Conservation (phyloP, 2,329 filamentous ascomycete genomes). For the Ophiocordyceps camponoti-rufipedis region DNA sequence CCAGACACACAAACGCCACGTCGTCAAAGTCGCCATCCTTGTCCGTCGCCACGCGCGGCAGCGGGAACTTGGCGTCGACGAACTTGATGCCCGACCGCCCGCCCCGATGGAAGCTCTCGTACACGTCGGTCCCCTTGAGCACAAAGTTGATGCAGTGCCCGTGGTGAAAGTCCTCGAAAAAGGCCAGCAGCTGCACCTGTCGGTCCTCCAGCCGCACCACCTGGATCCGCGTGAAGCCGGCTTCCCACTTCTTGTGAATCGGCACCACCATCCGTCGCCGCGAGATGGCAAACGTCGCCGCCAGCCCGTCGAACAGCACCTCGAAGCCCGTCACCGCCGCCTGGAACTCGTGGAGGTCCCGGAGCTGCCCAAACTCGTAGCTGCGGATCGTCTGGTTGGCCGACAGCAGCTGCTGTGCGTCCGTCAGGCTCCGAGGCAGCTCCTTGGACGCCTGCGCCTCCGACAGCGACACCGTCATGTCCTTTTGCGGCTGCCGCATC, state of each 20-base stretch:
- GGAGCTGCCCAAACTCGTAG: slow-evolving; percentile 46
- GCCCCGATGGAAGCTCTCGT: slow-evolving; percentile 48
- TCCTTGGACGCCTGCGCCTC: slow-evolving; percentile 47
- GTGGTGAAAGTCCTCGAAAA: slow-evolving; percentile 76
- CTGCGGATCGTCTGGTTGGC: slow-evolving; percentile 48
- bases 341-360: slow-evolving; percentile 64
- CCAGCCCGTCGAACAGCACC: slow-evolving; percentile 57
- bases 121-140: slow-evolving; percentile 67
- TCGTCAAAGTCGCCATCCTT: slow-evolving; percentile 35
- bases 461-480: slow-evolving; percentile 59
- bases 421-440: slow-evolving; percentile 40
- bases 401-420: slow-evolving; percentile 42
- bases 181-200: slow-evolving; percentile 61
- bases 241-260: slow-evolving; percentile 90
- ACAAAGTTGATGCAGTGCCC: slow-evolving; percentile 80
- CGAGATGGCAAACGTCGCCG: slow-evolving; percentile 61
- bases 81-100: slow-evolving; percentile 59
- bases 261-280: slow-evolving; percentile 77
- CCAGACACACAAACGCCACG: slow-evolving; percentile 64
- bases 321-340: slow-evolving; percentile 61
- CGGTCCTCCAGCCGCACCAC: slow-evolving; percentile 55
- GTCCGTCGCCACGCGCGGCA: slow-evolving; percentile 44
- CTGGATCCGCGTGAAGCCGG: slow-evolving; percentile 61
- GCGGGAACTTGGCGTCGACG: slow-evolving; percentile 77
- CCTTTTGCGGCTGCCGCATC: slow-evolving; percentile 54